phyloP scores from a whole-genome alignment of 306 rosid species.

The Trifolium subterraneum region DNA sequence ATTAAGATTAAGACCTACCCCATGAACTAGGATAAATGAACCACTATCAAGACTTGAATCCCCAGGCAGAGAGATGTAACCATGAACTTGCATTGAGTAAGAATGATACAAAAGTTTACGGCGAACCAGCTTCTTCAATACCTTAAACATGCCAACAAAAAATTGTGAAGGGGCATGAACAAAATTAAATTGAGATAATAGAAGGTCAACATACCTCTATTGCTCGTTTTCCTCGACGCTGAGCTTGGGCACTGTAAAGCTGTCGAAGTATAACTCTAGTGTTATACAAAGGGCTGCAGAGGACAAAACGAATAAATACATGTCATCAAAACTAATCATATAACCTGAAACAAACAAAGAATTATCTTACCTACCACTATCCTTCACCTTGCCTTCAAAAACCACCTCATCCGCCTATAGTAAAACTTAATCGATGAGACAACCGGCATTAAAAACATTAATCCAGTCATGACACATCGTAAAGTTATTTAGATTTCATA shows the following conservation, averaged over 20 bases:
- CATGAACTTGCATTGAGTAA: conserved; percentile 97
- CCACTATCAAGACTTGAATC: conserved; percentile 51
- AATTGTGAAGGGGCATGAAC: conserved; percentile 6
- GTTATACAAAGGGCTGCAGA: conserved; percentile 77
- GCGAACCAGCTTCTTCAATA: conserved; percentile 79
- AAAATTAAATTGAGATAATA: neutral
- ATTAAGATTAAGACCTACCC: conserved; percentile 63
- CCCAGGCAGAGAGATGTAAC: conserved; percentile 68
- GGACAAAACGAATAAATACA: conserved; percentile 38
- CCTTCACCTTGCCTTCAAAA: conserved; percentile 77
- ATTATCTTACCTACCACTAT: conserved; percentile 69
- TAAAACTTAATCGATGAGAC: conserved; percentile 51
- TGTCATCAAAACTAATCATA: conserved; percentile 39
- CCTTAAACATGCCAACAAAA: conserved; percentile 52
- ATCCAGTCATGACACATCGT: conserved; percentile 15
- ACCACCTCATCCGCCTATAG: conserved; percentile 83
- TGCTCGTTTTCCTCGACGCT: conserved; percentile 92
- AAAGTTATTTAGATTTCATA: conserved; percentile 49
- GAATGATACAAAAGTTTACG: conserved; percentile 91
- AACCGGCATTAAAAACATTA: conserved; percentile 27
- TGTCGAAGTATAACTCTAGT: conserved; percentile 85
- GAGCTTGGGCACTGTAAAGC: conserved; percentile 82
- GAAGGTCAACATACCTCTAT: conserved; percentile 67
- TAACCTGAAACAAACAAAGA: conserved; percentile 36
- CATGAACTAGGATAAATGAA: conserved; percentile 88